These are phyloP conservation scores for Hawksworthiomyces lignivorus DNA, from an alignment of 2,329 filamentous ascomycete species.

Conservation along the genomic window DNA sequence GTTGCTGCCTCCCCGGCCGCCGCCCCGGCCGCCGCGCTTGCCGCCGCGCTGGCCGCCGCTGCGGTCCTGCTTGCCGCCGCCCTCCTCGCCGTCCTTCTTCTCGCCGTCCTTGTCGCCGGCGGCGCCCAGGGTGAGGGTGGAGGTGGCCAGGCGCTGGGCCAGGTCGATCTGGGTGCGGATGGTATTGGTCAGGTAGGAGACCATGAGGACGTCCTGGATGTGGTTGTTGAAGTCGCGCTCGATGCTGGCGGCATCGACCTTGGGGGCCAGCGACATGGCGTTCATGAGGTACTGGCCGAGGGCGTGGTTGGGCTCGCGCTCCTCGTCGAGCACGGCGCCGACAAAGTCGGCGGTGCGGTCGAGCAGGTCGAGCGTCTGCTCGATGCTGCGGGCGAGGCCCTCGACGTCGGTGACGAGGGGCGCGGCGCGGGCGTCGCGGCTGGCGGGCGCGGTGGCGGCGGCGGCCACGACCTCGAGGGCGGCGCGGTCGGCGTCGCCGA, in stretches of 20 bases:
- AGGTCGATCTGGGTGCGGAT: conserved; percentile 98
- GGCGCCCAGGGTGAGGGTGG: conserved; percentile 46
- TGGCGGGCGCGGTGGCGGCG: conserved; percentile 57
- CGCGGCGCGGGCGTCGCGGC: conserved; percentile 65
- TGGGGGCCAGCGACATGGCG: conserved; percentile 83
- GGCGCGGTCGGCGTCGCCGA: conserved; percentile 55
- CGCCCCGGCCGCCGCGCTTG: conserved; percentile 26
- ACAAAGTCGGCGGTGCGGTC: conserved; percentile 91
- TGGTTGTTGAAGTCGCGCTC: conserved; percentile 99
- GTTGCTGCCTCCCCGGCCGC: conserved; percentile 41
- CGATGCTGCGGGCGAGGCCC: conserved; percentile 73
- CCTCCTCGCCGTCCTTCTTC: conserved; percentile 26
- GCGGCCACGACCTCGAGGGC: conserved; percentile 70
- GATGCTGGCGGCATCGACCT: conserved; percentile 84
- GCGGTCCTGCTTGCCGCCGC: conserved; percentile 35
- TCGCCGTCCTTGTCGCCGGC: conserved; percentile 38
- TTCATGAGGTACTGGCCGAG: conserved; percentile 95
- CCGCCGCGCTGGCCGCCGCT: conserved; percentile 39
- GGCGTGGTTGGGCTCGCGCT: conserved; percentile 79
- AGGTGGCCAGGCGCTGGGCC: conserved; percentile 86
- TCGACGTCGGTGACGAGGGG: conserved; percentile 83
- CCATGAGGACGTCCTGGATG: conserved; percentile 96
- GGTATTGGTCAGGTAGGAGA: conserved; percentile 96
- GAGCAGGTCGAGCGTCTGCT: conserved; percentile 81
- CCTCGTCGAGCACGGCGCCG: conserved; percentile 88